Conservation (phyloP, 352 stramenopile genomes). For the Peronospora tabacina region DNA sequence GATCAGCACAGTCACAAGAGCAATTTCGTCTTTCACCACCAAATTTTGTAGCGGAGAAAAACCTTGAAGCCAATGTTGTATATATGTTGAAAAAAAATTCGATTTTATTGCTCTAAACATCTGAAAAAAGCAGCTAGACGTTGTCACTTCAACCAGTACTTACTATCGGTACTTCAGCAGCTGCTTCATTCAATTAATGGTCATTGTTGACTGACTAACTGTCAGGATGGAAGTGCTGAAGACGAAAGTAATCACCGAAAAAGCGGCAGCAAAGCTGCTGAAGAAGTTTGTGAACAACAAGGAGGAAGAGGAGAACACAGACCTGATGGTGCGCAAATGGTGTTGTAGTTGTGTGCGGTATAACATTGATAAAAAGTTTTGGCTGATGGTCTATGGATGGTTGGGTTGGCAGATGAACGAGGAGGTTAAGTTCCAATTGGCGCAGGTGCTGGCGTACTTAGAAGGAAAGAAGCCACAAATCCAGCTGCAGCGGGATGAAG, state of each 20-base stretch:
- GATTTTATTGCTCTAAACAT: no score
- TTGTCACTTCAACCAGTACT: constrained; percentile 1
- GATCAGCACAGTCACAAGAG: no score
- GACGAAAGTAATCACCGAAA: constrained; percentile 50
- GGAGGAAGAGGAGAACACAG: constrained; percentile 50
- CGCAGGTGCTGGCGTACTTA: constrained; percentile 66
- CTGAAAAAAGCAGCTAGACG: background rate
- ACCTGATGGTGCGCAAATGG: constrained; percentile 51
- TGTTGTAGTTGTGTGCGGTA: background rate
- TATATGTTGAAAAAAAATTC: no score
- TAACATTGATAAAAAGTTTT: background rate
- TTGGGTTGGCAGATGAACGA: constrained; percentile 50
- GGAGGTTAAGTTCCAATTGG: constrained; percentile 66
- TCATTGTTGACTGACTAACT: constrained; percentile 12
- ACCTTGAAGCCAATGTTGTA: no score
- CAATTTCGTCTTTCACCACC: no score
- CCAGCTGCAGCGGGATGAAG: constrained; percentile 26
- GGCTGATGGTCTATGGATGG: constrained; percentile 2
- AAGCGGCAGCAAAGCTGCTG: constrained; percentile 60
- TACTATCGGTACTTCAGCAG: background rate
- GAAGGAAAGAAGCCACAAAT: constrained; percentile 38
- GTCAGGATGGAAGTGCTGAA: constrained; percentile 58
- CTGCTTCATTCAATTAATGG: background rate
- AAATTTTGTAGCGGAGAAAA: no score
- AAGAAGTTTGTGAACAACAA: constrained; percentile 72